Evolutionary conservation across 2,329 filamentous ascomycete species (phyloP).

Genomic region (Triangularia verruculosa): DNA sequence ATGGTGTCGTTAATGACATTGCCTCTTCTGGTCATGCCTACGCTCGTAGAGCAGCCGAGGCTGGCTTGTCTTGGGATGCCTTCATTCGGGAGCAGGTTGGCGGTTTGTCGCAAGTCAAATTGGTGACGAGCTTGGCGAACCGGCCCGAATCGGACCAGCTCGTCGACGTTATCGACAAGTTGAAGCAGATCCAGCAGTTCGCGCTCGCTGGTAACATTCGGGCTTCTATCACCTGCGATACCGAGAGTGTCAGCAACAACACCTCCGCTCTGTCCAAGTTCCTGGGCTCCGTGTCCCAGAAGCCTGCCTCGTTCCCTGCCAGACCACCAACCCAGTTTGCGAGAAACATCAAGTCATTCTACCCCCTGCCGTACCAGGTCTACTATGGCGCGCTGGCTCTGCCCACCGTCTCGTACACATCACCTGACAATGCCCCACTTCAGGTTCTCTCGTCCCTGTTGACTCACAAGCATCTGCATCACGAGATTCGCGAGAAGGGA

Average conservation of each 20-base stretch:
- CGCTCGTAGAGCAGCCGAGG: slow-evolving; percentile 79
- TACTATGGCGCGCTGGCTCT: slow-evolving; percentile 86
- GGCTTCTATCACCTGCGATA: slow-evolving; percentile 80
- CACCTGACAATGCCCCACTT: slow-evolving; percentile 71
- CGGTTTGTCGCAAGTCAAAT: slow-evolving; percentile 85
- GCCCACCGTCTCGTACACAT: slow-evolving; percentile 79
- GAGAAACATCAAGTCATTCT: slow-evolving; percentile 72
- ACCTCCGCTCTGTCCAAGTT: slow-evolving; percentile 69
- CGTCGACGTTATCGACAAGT: slow-evolving; percentile 71
- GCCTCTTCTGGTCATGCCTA: slow-evolving; percentile 87
- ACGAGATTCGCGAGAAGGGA: slow-evolving; percentile 96
- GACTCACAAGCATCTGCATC: slow-evolving; percentile 94
- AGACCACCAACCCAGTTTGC: slow-evolving; percentile 35
- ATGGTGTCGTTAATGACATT: slow-evolving; percentile 87
- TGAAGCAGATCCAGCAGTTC: slow-evolving; percentile 80
- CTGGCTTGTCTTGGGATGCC: slow-evolving; percentile 69
- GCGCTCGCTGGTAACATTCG: slow-evolving; percentile 70
- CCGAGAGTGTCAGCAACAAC: slow-evolving; percentile 68
- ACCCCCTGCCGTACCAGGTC: slow-evolving; percentile 93
- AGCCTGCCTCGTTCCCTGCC: slow-evolving; percentile 38
- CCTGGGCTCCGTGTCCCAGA: slow-evolving; percentile 56
- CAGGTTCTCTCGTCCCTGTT: slow-evolving; percentile 88
- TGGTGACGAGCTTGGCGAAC: slow-evolving; percentile 75
- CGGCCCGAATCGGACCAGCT: slow-evolving; percentile 67
- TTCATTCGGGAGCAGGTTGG: slow-evolving; percentile 79